Evolutionary conservation across 192 early-diverging fungal species (phyloP), one percentile per base, ranked within the genome.

Genomic region (Pilobolus umbonatus): DNA sequence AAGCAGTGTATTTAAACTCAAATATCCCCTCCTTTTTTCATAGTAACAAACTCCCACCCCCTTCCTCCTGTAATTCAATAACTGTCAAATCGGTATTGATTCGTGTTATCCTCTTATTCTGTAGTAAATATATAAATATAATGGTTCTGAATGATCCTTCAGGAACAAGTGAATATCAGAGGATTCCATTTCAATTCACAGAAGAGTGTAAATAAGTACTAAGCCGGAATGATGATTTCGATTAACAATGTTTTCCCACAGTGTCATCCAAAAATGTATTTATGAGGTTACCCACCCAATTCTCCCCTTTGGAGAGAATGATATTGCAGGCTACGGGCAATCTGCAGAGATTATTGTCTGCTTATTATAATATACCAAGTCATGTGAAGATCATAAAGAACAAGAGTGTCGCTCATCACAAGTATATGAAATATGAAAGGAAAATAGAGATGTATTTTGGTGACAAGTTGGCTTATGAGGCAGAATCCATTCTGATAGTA

Each of bases 251-350:
- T 7, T 42, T 35, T 31, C 45, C 11, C 21, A n/a, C 24, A 69
- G 67, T 60, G 5, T 69, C 67, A 6, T 53, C 61, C 30, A 57
- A 64, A 32, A 58, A 59, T 28, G 51, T 69, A 8, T 50, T 51
- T 46, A 5, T 69, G 14, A 44, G 35, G 35, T 32, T 69, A 24
- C 67, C 67, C 15, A 36, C 59, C 14, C 15, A 22, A 19, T 69
- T 69, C n/a, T 34, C 55, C 17, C 61, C 61, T 5, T 21, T 69
- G 24, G 60, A 69, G 22, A 46, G 67, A 2, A 69, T 69, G 35
- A 40, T 69, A 10, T 34, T 69, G 19, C 67, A 69, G 31, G 51
- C 67, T 5, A 48, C 55, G 25, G 67, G 67, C 34, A 69, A 69
- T 12, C 49, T 69, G 14, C 67, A 69, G 44, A 26, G 67, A 12